Base-by-base conservation (phyloP, 441 rosid species). In the Iberis amara region DNA sequence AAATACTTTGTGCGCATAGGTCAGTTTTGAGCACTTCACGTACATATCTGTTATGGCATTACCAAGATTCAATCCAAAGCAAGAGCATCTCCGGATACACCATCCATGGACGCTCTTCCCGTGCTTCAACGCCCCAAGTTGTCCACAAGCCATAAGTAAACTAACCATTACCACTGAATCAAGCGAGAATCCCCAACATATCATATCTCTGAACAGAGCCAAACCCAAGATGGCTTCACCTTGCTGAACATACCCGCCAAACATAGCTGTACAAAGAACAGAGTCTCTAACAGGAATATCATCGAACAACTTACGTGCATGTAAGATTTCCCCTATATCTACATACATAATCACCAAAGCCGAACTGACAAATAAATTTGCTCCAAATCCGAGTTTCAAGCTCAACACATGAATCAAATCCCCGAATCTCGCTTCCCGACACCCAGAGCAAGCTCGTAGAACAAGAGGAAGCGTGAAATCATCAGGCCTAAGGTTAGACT, bases 111-210 rank as follows among this genome's bases (percentile, higher is more conserved):
- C 79, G 55, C 74, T 74, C 59, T 73, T 80, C 40, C 86, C 86
- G 0, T 73, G 73, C 51, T 69, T 78, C 53, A 73, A 73, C 70
- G 66, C 59, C 11, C 84, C 86, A 55, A 68, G 62, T 11, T 76
- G 79, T 27, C 78, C 75, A 61, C 79, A 76, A 33, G 69, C 68
- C 59, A 66, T 56, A 38, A 80, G 70, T 68, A 80, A 70, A 69
- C 82, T 83, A 64, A 83, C 70, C 84, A 78, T 80, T 0, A 80
- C 86, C 11, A 80, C 82, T 26, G 80, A 64, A 68, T 83, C 86
- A 10, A 77, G 73, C 39, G 43, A 33, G 50, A 76, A 59, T 0
- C 64, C 68, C 4, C 10, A 49, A 64, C 9, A 24, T 13, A 37
- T 58, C 86, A 80, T 83, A 24, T 74, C 71, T 62, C 70, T 59